A percentile compares a stretch with the other conserved stretches of the same genome.
Conservation (phyloP, 495 filamentous ascomycete genomes). For the Xylaria flabelliformis region DNA sequence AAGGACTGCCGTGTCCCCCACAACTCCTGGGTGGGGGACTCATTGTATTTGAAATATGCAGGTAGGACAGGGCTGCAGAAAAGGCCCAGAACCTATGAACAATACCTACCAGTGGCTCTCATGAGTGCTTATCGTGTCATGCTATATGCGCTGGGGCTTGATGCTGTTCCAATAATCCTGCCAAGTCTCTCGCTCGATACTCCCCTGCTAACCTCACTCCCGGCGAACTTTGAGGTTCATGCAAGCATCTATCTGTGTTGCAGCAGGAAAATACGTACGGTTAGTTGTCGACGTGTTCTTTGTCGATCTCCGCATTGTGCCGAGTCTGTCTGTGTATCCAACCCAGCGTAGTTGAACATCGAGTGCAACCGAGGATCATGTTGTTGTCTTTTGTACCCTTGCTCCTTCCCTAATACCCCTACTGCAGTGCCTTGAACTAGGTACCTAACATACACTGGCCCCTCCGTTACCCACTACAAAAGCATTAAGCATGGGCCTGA, state of each 20-base stretch:
- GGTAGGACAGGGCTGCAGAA: conserved; percentile 3
- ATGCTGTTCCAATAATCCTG: background rate
- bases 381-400: conserved; percentile 3
- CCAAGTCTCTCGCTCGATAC: background rate
- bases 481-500: background rate
- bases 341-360: background rate
- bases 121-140: background rate
- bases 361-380: background rate
- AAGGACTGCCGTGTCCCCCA: background rate
- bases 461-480: background rate
- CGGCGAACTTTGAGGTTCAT: conserved; percentile 1
- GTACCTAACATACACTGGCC: background rate
- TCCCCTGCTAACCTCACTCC: background rate
- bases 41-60: background rate
- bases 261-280: background rate
- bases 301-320: background rate
- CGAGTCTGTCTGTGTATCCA: background rate
- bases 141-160: background rate
- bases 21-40: background rate
- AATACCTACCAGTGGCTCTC: conserved; percentile 6
- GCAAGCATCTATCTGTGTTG: background rate
- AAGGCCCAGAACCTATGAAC: background rate
- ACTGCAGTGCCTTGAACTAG: too few species aligned
- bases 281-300: background rate
- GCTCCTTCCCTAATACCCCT: background rate